Evolutionary conservation across 306 rosid genomes (phyloP).

Genomic region (Dalbergia oliveri): DNA sequence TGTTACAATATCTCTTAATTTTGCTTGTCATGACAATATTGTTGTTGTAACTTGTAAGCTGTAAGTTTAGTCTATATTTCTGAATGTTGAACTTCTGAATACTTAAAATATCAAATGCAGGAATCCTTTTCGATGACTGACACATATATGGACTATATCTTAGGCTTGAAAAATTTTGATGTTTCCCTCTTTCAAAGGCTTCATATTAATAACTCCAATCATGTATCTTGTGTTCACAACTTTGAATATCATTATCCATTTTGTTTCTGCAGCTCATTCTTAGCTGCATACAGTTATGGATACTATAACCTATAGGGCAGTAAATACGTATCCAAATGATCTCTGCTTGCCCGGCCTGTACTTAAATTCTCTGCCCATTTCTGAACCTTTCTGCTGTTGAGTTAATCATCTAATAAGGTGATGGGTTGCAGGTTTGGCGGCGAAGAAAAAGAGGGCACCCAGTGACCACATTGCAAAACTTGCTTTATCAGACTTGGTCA

Average conservation of each 20-base stretch:
- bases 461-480: conserved; percentile 71
- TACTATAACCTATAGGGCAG: conserved; percentile 17
- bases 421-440: conserved; percentile 58
- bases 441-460: conserved; percentile 79
- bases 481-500: conserved; percentile 78
- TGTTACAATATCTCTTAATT: neutral
- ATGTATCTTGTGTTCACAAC: neutral
- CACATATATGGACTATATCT: conserved; percentile 15
- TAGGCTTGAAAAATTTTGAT: neutral
- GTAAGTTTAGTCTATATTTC: neutral
- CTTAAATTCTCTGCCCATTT: neutral
- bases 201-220: conserved; percentile 12
- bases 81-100: neutral
- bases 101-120: conserved; percentile 1
- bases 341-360: conserved; percentile 2
- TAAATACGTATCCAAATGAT: conserved; percentile 24
- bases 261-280: conserved; percentile 31
- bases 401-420: conserved; percentile 40
- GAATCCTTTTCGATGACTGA: conserved; percentile 1
- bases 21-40: conserved; percentile 31
- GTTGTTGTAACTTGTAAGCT: neutral
- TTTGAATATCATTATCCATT: conserved; percentile 9
- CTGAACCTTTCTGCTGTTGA: conserved; percentile 39
- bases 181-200: conserved; percentile 7
- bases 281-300: conserved; percentile 11